Percentiles rank a stretch among this genome's conserved stretches.
phyloP scores from a whole-genome alignment of 2,329 filamentous ascomycete species.

The Ustilaginoidea virens region DNA sequence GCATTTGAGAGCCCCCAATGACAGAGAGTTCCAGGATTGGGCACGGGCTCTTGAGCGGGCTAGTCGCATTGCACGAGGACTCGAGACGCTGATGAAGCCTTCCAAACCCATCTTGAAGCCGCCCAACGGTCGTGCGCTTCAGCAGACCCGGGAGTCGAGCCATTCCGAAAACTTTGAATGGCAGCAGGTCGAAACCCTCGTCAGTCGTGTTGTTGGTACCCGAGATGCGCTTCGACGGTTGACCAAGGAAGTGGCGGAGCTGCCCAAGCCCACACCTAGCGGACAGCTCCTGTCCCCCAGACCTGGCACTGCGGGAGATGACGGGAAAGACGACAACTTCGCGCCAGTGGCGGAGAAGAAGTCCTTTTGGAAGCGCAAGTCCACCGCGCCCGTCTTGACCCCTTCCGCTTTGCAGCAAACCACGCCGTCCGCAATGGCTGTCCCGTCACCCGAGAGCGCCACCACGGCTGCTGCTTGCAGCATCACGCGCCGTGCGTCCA shows the following conservation, averaged over 20 bases:
- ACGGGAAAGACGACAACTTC: constrained; percentile 37
- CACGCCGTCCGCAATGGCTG: constrained; percentile 23
- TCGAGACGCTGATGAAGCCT: constrained; percentile 22
- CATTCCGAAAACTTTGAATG: constrained; percentile 65
- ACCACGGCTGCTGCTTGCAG: constrained; percentile 13
- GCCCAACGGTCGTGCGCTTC: constrained; percentile 11
- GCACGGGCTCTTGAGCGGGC: constrained; percentile 72
- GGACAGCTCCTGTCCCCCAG: constrained; percentile 25
- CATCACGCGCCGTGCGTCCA: constrained; percentile 17
- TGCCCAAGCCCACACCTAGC: constrained; percentile 12
- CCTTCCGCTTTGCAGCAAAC: constrained; percentile 24
- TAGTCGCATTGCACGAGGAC: constrained; percentile 46
- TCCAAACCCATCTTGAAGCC: constrained; percentile 13
- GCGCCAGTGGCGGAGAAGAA: constrained; percentile 38
- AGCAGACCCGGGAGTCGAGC: constrained; percentile 17
- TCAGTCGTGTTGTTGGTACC: constrained; percentile 74
- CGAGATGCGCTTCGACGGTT: constrained; percentile 77
- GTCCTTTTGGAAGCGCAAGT: constrained; percentile 87
- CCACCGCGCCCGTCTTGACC: constrained; percentile 36
- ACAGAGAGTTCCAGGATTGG: constrained; percentile 80
- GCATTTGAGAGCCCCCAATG: constrained; percentile 75
- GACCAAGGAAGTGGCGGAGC: constrained; percentile 65
- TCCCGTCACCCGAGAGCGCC: constrained; percentile 24
- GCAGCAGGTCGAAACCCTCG: constrained; percentile 70
- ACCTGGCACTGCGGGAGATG: constrained; percentile 16